A percentile compares a stretch with the other conserved stretches of the same genome.
Conservation (phyloP, 192 early-diverging fungal genomes). For the Thamnidium elegans region DNA sequence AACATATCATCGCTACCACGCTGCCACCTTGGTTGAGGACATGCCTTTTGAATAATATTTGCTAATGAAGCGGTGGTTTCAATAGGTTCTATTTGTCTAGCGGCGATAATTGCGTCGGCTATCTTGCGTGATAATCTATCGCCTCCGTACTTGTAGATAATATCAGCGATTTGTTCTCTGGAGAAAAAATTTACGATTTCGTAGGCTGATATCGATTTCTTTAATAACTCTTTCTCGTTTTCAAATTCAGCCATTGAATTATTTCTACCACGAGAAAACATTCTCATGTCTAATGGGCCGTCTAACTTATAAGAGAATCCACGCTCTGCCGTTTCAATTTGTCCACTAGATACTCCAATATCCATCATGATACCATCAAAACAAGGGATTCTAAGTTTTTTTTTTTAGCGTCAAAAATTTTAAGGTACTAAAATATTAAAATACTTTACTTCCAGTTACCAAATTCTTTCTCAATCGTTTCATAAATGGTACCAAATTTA, state of each 20-base stretch:
- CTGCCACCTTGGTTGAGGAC: slow-evolving; percentile 41
- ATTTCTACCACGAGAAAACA: slow-evolving; percentile 46
- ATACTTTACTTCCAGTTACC: slow-evolving; percentile 15
- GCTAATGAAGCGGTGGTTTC: slow-evolving; percentile 56
- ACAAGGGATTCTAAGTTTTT: slow-evolving; percentile 29
- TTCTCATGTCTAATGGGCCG: slow-evolving; percentile 77
- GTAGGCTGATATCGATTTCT: slow-evolving; percentile 55
- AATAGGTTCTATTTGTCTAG: slow-evolving; percentile 48
- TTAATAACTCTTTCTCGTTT: slow-evolving; percentile 23
- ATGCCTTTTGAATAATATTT: slow-evolving; percentile 47
- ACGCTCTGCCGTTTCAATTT: slow-evolving; percentile 57
- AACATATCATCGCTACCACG: slow-evolving; percentile 44
- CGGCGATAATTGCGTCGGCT: slow-evolving; percentile 57
- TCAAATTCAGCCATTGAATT: not conserved
- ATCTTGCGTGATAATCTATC: slow-evolving; percentile 60
- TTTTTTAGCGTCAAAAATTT: too few species aligned
- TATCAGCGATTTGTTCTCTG: slow-evolving; percentile 55
- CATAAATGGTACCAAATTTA: slow-evolving; percentile 56
- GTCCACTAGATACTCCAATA: slow-evolving; percentile 70
- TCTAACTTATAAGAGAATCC: slow-evolving; percentile 70
- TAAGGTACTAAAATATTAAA: not conserved
- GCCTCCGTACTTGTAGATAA: slow-evolving; percentile 66
- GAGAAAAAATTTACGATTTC: slow-evolving; percentile 63
- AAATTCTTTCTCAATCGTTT: slow-evolving; percentile 33
- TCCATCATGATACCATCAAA: slow-evolving; percentile 75